These are phyloP conservation scores for Sporothrix dimorphospora DNA, from an alignment of 2,329 filamentous ascomycete genomes.

Conservation along the genomic window DNA sequence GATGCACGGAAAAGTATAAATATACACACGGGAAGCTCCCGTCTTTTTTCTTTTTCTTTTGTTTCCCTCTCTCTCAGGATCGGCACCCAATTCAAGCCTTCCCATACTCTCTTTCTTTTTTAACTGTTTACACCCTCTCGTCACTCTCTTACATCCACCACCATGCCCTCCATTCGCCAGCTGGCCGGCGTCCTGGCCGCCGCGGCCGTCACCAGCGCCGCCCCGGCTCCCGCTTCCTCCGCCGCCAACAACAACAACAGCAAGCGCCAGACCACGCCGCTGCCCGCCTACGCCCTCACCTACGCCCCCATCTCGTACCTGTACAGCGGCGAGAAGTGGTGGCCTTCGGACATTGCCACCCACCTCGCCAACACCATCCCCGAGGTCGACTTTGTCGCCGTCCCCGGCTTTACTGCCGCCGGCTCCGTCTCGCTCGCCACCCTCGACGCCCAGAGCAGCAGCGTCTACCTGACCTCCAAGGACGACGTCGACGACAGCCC, in stretches of 20 bases:
- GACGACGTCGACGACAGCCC: conserved; percentile 30
- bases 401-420: conserved; percentile 21
- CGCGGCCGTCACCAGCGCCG: conserved; percentile 16
- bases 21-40: background rate
- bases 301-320: conserved; percentile 35
- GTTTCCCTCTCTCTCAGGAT: background rate
- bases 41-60: background rate
- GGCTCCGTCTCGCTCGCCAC: conserved; percentile 33
- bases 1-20: background rate
- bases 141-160: background rate
- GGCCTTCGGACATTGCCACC: conserved; percentile 34
- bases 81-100: background rate
- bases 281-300: conserved; percentile 33
- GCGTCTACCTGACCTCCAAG: conserved; percentile 33
- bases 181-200: conserved; percentile 10
- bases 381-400: conserved; percentile 29
- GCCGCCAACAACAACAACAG: conserved; percentile 10
- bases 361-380: conserved; percentile 34
- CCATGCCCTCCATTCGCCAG: conserved; percentile 23
- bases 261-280: conserved; percentile 26
- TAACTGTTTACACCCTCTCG: background rate
- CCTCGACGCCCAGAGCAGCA: conserved; percentile 28
- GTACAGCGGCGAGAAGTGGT: conserved; percentile 33
- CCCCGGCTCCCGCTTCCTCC: background rate
- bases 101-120: background rate